Base-by-base conservation (phyloP, 2,329 filamentous ascomycete species). In the Claviceps sp. region DNA sequence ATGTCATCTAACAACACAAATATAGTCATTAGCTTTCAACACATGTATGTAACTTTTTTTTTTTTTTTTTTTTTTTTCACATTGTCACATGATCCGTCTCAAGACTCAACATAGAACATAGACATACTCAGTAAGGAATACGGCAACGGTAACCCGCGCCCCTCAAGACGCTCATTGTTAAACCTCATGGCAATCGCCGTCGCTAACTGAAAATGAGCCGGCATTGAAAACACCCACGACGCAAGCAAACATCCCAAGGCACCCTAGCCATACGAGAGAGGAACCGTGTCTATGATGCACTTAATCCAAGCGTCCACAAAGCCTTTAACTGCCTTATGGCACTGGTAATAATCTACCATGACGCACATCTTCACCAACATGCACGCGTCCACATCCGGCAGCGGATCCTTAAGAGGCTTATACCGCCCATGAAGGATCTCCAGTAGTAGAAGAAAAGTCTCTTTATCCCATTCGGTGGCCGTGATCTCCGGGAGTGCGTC, bases 301-400 rank as follows among this genome's bases (percentile, higher is more conserved):
- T 18, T 7, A 7, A 37, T 9, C 45, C 45, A 47, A 22, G 9
- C 7, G 2, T 18, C 22, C 5, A 3, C 20, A 13, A 71, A 72
- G 0, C 67, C 55, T 38, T 72, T 65, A 0, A 73, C 65, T 0
- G 67, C 66, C 48, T 74, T 70, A 6, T 64, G 57, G 55, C 71
- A 70, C 47, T 65, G 60, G 55, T 72, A 72, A 37, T 67, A 67
- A 54, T 74, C 68, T 3, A 72, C 66, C 13, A 76, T 59, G 2
- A 69, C 61, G 5, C 70, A 69, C 2, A 76, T 61, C 48, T 71
- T 68, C 11, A 65, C 66, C 9, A 77, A 62, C 8, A 63, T 60
- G 9, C 73, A 66, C 3, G 75, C 57, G 34, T 57, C 59, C 0
- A 75, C 55, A 1, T 52, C 41, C 20, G 58, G 57, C 62, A 40